These are phyloP conservation scores for Candida glaebosa DNA, from an alignment of 805 yeast genomes.

Conservation along the genomic window DNA sequence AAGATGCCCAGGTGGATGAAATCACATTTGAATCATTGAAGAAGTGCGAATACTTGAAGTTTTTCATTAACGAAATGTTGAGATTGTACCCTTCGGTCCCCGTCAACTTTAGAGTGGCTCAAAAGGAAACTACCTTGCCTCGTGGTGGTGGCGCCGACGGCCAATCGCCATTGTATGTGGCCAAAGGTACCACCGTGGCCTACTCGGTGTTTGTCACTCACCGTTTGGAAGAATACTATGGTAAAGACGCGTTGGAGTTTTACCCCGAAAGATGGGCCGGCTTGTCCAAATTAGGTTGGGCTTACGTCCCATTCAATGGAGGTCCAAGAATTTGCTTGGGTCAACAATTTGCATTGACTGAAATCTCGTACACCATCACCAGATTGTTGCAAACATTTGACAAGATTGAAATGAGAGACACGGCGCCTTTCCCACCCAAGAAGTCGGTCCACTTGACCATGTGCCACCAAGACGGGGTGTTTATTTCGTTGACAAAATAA, in stretches of 20 bases:
- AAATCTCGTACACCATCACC: constrained; percentile 44
- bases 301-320: constrained; percentile 51
- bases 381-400: constrained; percentile 30
- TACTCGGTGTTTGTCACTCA: constrained; percentile 45
- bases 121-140: constrained; percentile 25
- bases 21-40: constrained; percentile 32
- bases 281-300: constrained; percentile 40
- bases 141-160: constrained; percentile 32
- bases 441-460: constrained; percentile 27
- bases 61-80: constrained; percentile 26
- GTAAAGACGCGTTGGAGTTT: constrained; percentile 44
- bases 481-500: constrained; percentile 8
- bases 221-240: constrained; percentile 38
- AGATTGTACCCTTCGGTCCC: constrained; percentile 36
- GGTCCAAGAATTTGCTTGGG: constrained; percentile 58
- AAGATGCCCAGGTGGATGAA: constrained; percentile 13
- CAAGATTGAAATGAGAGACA: constrained; percentile 16
- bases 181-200: constrained; percentile 41
- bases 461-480: constrained; percentile 21
- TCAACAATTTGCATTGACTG: constrained; percentile 55
- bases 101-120: constrained; percentile 24
- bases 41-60: constrained; percentile 29
- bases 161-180: constrained; percentile 36
- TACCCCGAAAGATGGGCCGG: constrained; percentile 50
- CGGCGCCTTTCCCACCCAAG: constrained; percentile 27